Conservation (phyloP, 495 filamentous ascomycete species). For the Penicillium mononematosum region DNA sequence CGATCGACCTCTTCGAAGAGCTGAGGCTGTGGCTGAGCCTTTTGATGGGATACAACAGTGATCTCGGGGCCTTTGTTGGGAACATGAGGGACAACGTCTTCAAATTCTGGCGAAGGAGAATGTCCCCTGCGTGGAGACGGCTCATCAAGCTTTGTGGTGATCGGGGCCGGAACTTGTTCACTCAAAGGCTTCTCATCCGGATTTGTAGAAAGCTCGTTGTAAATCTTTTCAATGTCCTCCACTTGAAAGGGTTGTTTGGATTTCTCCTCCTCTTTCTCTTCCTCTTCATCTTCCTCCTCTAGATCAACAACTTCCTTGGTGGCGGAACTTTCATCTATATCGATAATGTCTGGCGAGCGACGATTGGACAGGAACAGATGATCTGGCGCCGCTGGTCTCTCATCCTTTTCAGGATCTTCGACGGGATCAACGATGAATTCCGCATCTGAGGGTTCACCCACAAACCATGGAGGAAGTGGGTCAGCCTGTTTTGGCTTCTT, state of each 20-base stretch:
- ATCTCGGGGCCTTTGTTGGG: conserved; percentile 6
- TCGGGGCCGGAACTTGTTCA: background rate
- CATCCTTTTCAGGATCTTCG: conserved; percentile 24
- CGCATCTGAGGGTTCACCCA: conserved; percentile 28
- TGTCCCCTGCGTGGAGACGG: conserved; percentile 7
- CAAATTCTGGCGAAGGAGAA: conserved; percentile 55
- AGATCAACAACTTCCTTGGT: conserved; percentile 45
- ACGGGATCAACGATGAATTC: conserved; percentile 39
- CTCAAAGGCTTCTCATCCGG: conserved; percentile 4
- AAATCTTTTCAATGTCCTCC: conserved; percentile 1
- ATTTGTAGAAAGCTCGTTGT: conserved; percentile 1
- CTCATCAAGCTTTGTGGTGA: background rate
- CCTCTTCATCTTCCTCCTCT: conserved; percentile 34
- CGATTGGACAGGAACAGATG: conserved; percentile 41
- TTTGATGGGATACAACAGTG: conserved; percentile 25
- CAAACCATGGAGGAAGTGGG: conserved; percentile 87
- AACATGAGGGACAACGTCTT: conserved; percentile 41
- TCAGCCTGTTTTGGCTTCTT: conserved; percentile 52
- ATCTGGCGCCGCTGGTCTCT: conserved; percentile 31
- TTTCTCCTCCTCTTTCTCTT: conserved; percentile 15
- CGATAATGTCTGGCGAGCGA: conserved; percentile 45
- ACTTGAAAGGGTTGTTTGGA: background rate
- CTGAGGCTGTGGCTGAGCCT: conserved; percentile 6
- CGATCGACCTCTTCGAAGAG: conserved; percentile 25
- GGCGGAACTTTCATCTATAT: conserved; percentile 39